Evolutionary conservation across 2,329 filamentous ascomycete species (phyloP), one percentile per base, ranked within the genome.

Genomic region (Zymoseptoria passerinii): DNA sequence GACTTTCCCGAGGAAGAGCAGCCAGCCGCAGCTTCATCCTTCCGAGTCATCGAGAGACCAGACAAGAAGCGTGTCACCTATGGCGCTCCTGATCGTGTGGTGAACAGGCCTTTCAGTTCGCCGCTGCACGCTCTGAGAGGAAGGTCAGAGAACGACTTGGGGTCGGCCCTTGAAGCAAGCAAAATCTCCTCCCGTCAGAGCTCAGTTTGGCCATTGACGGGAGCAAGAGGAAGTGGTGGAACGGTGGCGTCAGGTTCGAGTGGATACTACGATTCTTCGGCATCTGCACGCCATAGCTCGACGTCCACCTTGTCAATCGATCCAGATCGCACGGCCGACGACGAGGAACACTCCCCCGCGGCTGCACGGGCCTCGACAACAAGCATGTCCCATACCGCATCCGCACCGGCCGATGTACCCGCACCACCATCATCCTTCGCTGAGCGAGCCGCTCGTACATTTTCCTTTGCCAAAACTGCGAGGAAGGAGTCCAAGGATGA

Each of bases 281-380:
- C 72, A 16, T 81, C 80, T 48, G 77, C 77, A 50, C 78, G 79
- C 51, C 75, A 78, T 62, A 82, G 79, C 68, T 81, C 78, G 28
- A 79, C 80, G 6, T 82, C 80, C 7, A 82, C 80, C 7, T 72
- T 81, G 19, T 82, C 79, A n/a, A 73, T 80, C 10, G 81, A 82
- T 54, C 68, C 67, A 61, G 71, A 74, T 52, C 64, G 65, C 52
- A 66, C 70, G 56, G 61, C 62, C n/a, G 53, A 61, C 57, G 70
- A 72, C 49, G 71, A 72, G 18, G 70, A 72, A n/a, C 63, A 72
- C 18, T 70, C 68, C 66, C 55, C 73, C 4, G 54, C 58, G 50
- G 28, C 55, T 54, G 68, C 58, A 67, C 69, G 65, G 70, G 70
- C 70, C 71, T 58, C 70, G 69, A 57, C 66, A 66, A 61, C 73